Evolutionary conservation across 176 grass and related monocot genomes (phyloP).

Genomic region (Musa beccarii): DNA sequence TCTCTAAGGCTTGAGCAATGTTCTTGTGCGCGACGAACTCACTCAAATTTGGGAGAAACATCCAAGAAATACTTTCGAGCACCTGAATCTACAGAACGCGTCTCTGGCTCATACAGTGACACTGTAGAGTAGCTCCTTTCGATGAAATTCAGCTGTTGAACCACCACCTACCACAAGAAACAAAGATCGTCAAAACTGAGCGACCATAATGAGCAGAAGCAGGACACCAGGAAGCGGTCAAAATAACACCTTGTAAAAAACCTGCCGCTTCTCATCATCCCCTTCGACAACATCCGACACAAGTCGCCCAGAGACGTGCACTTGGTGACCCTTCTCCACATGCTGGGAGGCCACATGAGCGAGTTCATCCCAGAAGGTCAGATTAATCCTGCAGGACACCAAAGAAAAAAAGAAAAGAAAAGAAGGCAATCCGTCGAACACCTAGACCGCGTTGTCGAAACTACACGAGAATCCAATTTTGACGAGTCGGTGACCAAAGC

Average conservation of each 20-base stretch:
- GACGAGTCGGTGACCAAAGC: neutral
- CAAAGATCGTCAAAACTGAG: neutral
- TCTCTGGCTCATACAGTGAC: slow-evolving; percentile 50
- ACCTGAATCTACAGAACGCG: slow-evolving; percentile 42
- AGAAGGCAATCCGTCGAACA: neutral
- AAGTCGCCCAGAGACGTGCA: slow-evolving; percentile 81
- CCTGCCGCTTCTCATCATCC: slow-evolving; percentile 43
- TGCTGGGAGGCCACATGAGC: slow-evolving; percentile 67
- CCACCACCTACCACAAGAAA: slow-evolving; percentile 49
- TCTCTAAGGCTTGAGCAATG: no score
- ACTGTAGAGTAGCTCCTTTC: slow-evolving; percentile 41
- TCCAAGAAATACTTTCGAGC: neutral
- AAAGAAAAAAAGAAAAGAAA: neutral
- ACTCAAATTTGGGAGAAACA: neutral
- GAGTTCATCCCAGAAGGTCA: slow-evolving; percentile 87
- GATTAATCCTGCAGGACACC: slow-evolving; percentile 49
- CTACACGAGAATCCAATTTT: neutral
- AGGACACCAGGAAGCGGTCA: neutral
- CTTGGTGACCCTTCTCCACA: slow-evolving; percentile 52
- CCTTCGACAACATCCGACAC: slow-evolving; percentile 63
- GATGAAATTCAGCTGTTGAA: slow-evolving; percentile 80
- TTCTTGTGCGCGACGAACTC: neutral
- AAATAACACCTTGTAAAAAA: slow-evolving; percentile 76
- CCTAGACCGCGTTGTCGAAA: neutral
- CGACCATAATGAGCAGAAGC: slow-evolving; percentile 12